A percentile compares a stretch with the other conserved stretches of the same genome.
phyloP scores from a whole-genome alignment of 352 stramenopile genomes.

The Globisporangium emineosum region DNA sequence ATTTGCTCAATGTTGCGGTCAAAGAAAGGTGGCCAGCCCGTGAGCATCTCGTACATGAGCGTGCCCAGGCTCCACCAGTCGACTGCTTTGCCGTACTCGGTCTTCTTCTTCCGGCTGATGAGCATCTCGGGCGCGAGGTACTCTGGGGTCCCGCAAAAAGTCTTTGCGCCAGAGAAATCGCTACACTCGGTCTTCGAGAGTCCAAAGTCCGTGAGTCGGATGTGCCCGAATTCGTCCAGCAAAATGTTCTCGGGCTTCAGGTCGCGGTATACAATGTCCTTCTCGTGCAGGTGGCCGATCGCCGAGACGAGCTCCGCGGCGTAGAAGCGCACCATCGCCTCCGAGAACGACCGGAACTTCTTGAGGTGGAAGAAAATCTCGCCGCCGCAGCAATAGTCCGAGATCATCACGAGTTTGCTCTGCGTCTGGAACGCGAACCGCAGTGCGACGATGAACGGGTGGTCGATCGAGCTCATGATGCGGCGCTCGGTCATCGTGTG shows the following conservation, averaged over 20 bases:
- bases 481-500: conserved; percentile 88
- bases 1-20: conserved; percentile 90
- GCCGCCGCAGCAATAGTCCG: conserved; percentile 86
- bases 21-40: conserved; percentile 92
- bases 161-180: conserved; percentile 78
- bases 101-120: conserved; percentile 85
- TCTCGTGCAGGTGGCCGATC: conserved; percentile 87
- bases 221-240: conserved; percentile 89
- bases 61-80: conserved; percentile 94
- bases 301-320: conserved; percentile 91
- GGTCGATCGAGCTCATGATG: conserved; percentile 89
- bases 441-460: conserved; percentile 97
- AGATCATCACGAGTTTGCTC: conserved; percentile 91
- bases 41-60: conserved; percentile 95
- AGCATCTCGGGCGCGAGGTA: conserved; percentile 90
- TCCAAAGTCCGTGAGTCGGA: conserved; percentile 93
- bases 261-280: conserved; percentile 92
- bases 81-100: conserved; percentile 89
- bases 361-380: conserved; percentile 93
- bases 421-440: conserved; percentile 91
- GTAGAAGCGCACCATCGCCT: conserved; percentile 91
- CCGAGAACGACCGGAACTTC: conserved; percentile 88
- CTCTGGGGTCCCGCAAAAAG: conserved; percentile 87
- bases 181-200: conserved; percentile 88
- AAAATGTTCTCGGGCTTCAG: conserved; percentile 94